Evolutionary conservation across 441 rosid genomes (phyloP).

Genomic region (Croton laevigatus): DNA sequence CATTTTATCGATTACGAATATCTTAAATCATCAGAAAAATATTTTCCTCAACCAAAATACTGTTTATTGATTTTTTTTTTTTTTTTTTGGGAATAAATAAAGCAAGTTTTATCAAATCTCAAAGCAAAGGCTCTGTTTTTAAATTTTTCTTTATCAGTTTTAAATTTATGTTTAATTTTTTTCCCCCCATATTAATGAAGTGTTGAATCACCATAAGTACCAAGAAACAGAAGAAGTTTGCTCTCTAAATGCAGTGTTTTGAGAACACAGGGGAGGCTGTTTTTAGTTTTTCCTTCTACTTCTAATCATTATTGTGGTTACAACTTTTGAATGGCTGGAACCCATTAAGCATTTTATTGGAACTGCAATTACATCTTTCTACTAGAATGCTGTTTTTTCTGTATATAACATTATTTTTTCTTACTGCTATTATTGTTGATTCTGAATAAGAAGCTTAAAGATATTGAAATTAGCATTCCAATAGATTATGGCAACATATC

Average conservation of each 20-base stretch:
- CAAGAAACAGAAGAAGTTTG: too few species aligned
- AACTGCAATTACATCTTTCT: not conserved
- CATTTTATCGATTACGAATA: not conserved
- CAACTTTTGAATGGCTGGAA: too few species aligned
- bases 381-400: not conserved
- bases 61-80: too few species aligned
- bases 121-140: slow-evolving; percentile 12
- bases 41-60: slow-evolving; percentile 13
- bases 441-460: slow-evolving; percentile 56
- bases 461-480: slow-evolving; percentile 69
- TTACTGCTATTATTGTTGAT: slow-evolving; percentile 29
- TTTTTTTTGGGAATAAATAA: not conserved
- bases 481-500: slow-evolving; percentile 81
- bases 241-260: too few species aligned
- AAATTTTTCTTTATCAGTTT: not conserved
- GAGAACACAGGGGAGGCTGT: too few species aligned
- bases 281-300: too few species aligned
- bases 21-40: slow-evolving; percentile 5
- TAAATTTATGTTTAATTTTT: not conserved
- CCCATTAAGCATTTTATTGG: too few species aligned
- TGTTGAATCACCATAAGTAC: too few species aligned
- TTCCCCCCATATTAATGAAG: not conserved
- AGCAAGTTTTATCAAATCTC: too few species aligned
- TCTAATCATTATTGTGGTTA: too few species aligned
- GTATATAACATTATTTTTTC: not conserved